Evolutionary conservation across 306 rosid species (phyloP).

Genomic region (Castanea mollissima): DNA sequence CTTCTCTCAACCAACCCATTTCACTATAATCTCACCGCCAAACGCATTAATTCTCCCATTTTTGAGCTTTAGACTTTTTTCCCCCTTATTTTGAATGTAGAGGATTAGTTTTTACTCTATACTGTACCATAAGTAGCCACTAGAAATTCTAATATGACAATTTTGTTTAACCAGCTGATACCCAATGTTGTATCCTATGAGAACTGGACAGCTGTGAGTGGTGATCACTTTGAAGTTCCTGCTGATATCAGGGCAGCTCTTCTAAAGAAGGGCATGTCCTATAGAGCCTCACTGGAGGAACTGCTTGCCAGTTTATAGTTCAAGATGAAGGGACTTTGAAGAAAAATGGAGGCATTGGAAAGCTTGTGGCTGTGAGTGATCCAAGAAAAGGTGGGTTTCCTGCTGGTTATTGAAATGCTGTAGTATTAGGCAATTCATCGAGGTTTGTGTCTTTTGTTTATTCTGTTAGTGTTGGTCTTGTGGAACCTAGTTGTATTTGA

Average conservation of each 20-base stretch:
- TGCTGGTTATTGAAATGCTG: conserved; percentile 54
- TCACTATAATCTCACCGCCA: not conserved
- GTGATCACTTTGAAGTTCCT: conserved; percentile 67
- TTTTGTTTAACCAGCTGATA: conserved; percentile 52
- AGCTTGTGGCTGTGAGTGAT: conserved; percentile 83
- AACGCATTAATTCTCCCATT: not conserved
- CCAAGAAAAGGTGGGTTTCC: conserved; percentile 93
- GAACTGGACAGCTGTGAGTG: conserved; percentile 75
- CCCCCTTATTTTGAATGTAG: not conserved
- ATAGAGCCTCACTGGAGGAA: conserved; percentile 52
- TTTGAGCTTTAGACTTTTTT: not conserved
- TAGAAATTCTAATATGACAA: not conserved
- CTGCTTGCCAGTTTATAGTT: conserved; percentile 64
- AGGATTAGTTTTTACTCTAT: not conserved
- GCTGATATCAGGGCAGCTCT: conserved; percentile 53
- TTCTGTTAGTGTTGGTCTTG: too few species aligned
- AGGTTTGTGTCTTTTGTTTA: not conserved
- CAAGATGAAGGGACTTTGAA: conserved; percentile 13
- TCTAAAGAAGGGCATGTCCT: conserved; percentile 66
- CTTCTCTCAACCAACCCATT: not conserved
- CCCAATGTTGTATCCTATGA: conserved; percentile 66
- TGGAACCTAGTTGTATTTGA: too few species aligned
- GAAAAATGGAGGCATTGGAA: conserved; percentile 23
- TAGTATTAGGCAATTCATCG: not conserved
- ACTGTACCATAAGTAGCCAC: not conserved